These are phyloP conservation scores for Starmerella geochares DNA, from an alignment of 805 yeast genomes.

Conservation along the genomic window DNA sequence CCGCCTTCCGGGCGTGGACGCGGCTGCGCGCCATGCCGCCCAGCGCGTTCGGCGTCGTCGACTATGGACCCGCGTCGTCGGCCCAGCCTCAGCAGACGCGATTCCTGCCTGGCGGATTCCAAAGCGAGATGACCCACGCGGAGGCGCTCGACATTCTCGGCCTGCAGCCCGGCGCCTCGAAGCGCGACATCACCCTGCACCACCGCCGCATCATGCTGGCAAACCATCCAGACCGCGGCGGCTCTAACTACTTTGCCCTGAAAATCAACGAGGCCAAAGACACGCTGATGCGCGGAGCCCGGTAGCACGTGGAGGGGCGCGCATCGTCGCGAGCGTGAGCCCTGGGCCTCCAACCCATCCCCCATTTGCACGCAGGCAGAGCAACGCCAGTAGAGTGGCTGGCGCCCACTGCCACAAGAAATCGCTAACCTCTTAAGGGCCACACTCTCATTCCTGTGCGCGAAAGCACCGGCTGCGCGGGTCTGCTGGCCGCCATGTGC, in stretches of 20 bases:
- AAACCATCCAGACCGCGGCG: conserved; percentile 93
- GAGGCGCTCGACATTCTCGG: conserved; percentile 47
- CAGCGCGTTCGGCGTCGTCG: conserved; percentile 26
- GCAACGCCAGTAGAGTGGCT: too few relatives aligned
- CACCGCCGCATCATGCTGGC: conserved; percentile 78
- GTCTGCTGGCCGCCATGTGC: too few relatives aligned
- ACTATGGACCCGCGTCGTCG: conserved; percentile 9
- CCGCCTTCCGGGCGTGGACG: conserved; percentile 29
- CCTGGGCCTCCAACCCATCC: too few relatives aligned
- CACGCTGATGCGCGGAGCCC: conserved; percentile 9
- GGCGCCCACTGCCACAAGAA: too few relatives aligned
- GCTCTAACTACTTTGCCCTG: conserved; percentile 78
- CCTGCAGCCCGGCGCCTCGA: conserved; percentile 31
- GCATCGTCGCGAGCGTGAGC: too few relatives aligned
- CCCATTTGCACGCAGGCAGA: too few relatives aligned
- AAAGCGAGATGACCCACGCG: conserved; percentile 38
- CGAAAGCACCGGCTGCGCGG: too few relatives aligned
- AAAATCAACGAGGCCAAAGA: conserved; percentile 74
- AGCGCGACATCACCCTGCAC: conserved; percentile 59
- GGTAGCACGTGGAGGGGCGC: too few relatives aligned
- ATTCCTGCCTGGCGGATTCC: conserved; percentile 32
- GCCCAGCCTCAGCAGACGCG: conserved; percentile 11
- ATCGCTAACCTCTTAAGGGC: too few relatives aligned
- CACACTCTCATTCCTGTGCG: too few relatives aligned
- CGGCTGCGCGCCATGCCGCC: conserved; percentile 29